A percentile compares a stretch with the other conserved stretches of the same genome.
Evolutionary conservation across 1,139 yeast genomes (phyloP).

Genomic region (Pichia sp.): DNA sequence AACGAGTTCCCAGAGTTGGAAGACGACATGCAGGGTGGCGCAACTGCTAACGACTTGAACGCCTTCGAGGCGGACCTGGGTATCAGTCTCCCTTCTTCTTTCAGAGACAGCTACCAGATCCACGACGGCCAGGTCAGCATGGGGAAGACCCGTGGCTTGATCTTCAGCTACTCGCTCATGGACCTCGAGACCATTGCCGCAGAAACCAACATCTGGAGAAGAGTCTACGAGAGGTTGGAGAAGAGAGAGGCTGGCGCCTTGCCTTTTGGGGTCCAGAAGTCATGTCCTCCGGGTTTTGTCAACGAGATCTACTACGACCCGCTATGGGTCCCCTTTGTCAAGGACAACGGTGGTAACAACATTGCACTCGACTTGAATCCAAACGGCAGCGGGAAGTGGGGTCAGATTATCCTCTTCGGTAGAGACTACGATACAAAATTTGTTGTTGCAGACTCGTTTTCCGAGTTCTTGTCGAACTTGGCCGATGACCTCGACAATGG

Average conservation of each 20-base stretch:
- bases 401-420: constrained; percentile 60
- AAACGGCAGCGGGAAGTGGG: constrained; percentile 56
- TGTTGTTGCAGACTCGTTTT: constrained; percentile 53
- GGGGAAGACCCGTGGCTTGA: constrained; percentile 56
- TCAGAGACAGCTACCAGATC: constrained; percentile 66
- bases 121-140: constrained; percentile 83
- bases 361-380: constrained; percentile 61
- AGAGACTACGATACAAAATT: constrained; percentile 60
- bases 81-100: constrained; percentile 63
- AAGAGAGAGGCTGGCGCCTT: constrained; percentile 13
- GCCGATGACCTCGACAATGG: constrained; percentile 52
- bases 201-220: constrained; percentile 71
- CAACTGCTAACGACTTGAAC: constrained; percentile 68
- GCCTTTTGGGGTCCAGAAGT: constrained; percentile 44
- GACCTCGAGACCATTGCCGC: constrained; percentile 68
- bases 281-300: constrained; percentile 54
- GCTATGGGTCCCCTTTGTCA: constrained; percentile 58
- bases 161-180: constrained; percentile 66
- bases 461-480: constrained; percentile 48
- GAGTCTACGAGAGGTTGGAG: constrained; percentile 34
- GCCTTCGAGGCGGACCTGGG: constrained; percentile 72
- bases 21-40: constrained; percentile 67
- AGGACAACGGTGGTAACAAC: constrained; percentile 57
- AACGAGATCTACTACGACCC: constrained; percentile 53
- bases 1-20: constrained; percentile 75